phyloP scores from a whole-genome alignment of 257 asterid species.

The Leonotis leonurus region DNA sequence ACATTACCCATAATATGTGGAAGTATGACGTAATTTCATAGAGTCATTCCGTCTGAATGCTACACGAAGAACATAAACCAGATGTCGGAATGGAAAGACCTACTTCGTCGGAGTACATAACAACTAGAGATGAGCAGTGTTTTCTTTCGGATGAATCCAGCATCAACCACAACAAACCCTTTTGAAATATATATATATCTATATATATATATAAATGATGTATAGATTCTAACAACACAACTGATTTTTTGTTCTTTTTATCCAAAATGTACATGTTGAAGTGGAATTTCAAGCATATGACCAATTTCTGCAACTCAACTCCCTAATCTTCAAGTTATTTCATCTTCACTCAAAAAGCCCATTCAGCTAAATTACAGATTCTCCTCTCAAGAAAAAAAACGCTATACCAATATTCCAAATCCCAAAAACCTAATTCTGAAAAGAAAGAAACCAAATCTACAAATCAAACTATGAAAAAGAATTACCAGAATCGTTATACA shows the following conservation, averaged over 20 bases:
- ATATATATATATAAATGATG: background rate
- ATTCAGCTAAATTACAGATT: background rate
- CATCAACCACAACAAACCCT: background rate
- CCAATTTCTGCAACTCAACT: background rate
- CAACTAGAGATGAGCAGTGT: background rate
- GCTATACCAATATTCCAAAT: background rate
- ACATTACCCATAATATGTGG: no score
- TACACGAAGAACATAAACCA: no score
- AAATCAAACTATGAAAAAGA: background rate
- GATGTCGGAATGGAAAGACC: no score
- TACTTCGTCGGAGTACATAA: no score
- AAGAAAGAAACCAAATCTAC: background rate
- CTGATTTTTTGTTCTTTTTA: background rate
- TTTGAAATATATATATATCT: background rate
- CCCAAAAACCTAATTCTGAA: background rate
- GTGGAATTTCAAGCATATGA: background rate
- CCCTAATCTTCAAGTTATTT: background rate
- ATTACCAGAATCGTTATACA: constrained; percentile 44
- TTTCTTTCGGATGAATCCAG: background rate
- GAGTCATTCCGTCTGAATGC: no score
- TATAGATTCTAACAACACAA: background rate
- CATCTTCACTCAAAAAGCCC: background rate
- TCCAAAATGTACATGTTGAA: background rate
- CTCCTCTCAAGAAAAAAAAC: background rate
- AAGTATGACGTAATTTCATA: no score